These are phyloP conservation scores for Pseudotsuga menziesii DNA, from an alignment of 75 land plant species.

Conservation along the genomic window DNA sequence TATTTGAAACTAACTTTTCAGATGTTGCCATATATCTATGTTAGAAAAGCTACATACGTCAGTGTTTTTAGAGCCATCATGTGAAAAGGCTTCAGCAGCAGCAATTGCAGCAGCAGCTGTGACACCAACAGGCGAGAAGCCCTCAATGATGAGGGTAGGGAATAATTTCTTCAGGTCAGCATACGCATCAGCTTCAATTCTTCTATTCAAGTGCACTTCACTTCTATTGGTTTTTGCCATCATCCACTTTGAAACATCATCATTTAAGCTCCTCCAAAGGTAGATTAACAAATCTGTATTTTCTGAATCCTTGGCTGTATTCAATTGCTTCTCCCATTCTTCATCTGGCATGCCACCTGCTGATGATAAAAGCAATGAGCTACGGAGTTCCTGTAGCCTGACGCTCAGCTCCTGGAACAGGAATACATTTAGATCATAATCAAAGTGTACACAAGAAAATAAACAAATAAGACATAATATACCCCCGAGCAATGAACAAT, in stretches of 20 bases:
- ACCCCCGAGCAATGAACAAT: neutral
- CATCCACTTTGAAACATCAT: conserved; percentile 25
- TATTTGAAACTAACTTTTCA: neutral
- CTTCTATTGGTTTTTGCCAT: conserved; percentile 10
- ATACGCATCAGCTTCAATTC: conserved; percentile 10
- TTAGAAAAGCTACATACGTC: conserved; percentile 4
- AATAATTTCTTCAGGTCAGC: conserved; percentile 16
- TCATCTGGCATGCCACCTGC: conserved; percentile 26
- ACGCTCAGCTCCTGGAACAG: conserved; percentile 16
- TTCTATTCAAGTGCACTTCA: conserved; percentile 6
- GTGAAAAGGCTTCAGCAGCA: conserved; percentile 22
- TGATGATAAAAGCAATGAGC: conserved; percentile 11
- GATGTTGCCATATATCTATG: neutral
- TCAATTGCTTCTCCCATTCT: conserved; percentile 17
- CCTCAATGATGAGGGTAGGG: conserved; percentile 14
- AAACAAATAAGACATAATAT: neutral
- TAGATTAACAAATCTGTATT: conserved; percentile 15
- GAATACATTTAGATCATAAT: neutral
- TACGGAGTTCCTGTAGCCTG: conserved; percentile 9
- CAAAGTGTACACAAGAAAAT: neutral
- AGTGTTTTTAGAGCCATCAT: conserved; percentile 8
- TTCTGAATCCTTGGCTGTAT: conserved; percentile 10
- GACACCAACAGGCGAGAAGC: conserved; percentile 19
- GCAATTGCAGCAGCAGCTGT: conserved; percentile 21
- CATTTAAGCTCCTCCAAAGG: conserved; percentile 16